Evolutionary conservation across 2,329 filamentous ascomycete genomes (phyloP), one percentile per base, ranked within the genome.

Genomic region (Aureobasidium melanogenum): DNA sequence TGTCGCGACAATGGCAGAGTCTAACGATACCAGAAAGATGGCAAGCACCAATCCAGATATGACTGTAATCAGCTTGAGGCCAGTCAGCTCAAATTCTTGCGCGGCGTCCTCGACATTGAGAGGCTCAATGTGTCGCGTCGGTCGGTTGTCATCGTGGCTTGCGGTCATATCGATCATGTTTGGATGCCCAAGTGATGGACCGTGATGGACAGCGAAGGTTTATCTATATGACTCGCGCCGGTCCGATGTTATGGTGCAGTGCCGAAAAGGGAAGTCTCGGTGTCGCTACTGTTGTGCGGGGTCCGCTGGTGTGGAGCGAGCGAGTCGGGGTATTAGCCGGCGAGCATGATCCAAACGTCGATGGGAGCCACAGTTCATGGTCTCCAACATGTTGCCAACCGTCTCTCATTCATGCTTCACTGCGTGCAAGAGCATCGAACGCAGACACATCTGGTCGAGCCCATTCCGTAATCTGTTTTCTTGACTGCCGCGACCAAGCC

Each of bases 1-100:
- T 5, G 71, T 73, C 10, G 69, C 68, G 38, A 74, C 66, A 57
- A 74, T 74, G 5, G 55, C 32, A 2, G 55, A 46, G 43, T 59
- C 55, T 3, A 59, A 12, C 2, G 55, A 59, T 1, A 59, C 43
- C 22, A 59, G 39, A 24, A 59, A 59, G 22, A 59, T 59, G 19
- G 41, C 55, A 28, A 59, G 43, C 22, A 47, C 32, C n/a, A 57
- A 10, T 15, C 54, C 54, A 10, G 54, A 44, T 8, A 57, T 34
- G 15, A 57, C 54, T 17, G 38, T 57, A 39, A 57, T 36, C 54
- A 57, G 10, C 28, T 14, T 22, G 14, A 57, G 39, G 5, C 54
- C 54, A 9, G 54, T 44, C 28, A 57, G 22, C 34, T 57, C 54
- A 9, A 46, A 57, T 4, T 44, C 28, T 17, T 57, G 54, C n/a